These are phyloP conservation scores for Cyphellophora attinorum DNA, from an alignment of 2,329 filamentous ascomycete genomes.

Conservation along the genomic window DNA sequence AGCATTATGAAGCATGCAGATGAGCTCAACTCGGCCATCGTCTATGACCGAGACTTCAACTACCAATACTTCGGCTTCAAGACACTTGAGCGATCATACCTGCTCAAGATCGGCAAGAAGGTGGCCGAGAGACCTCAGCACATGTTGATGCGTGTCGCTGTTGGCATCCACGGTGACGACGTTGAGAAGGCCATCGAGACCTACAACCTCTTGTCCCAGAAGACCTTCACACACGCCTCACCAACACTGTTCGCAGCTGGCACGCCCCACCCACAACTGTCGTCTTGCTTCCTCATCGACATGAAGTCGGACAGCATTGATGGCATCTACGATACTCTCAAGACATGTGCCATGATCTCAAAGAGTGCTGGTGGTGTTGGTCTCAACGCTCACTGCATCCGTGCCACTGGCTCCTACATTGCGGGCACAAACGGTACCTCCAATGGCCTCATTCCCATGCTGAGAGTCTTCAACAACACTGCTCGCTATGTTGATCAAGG, in stretches of 20 bases:
- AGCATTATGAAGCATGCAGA: slow-evolving; percentile 93
- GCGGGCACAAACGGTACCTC: slow-evolving; percentile 96
- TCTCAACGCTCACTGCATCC: slow-evolving; percentile 91
- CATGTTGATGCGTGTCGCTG: slow-evolving; percentile 98
- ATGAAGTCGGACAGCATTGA: slow-evolving; percentile 99
- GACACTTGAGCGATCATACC: slow-evolving; percentile 94
- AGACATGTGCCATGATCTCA: slow-evolving; percentile 99
- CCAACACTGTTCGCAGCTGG: slow-evolving; percentile 97
- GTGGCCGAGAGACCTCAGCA: slow-evolving; percentile 96
- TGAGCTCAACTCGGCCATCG: slow-evolving; percentile 95
- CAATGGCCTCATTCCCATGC: slow-evolving; percentile 95
- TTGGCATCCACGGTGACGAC: slow-evolving; percentile 91
- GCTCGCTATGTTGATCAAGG: slow-evolving; percentile 97
- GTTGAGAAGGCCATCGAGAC: slow-evolving; percentile 94
- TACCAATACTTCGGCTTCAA: slow-evolving; percentile 99
- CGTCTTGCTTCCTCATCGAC: slow-evolving; percentile 97
- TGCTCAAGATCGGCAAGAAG: slow-evolving; percentile 90
- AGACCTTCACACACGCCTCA: slow-evolving; percentile 96
- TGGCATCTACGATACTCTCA: slow-evolving; percentile 96
- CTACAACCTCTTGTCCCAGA: slow-evolving; percentile 98
- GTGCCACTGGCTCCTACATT: slow-evolving; percentile 96
- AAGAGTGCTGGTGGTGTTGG: slow-evolving; percentile 99
- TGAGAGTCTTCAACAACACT: slow-evolving; percentile 98
- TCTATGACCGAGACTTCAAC: slow-evolving; percentile 99
- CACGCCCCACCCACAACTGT: slow-evolving; percentile 86